Evolutionary conservation across 495 filamentous ascomycete genomes (phyloP), one percentile per base, ranked within the genome.

Genomic region (Astrothelium subdiscretum): DNA sequence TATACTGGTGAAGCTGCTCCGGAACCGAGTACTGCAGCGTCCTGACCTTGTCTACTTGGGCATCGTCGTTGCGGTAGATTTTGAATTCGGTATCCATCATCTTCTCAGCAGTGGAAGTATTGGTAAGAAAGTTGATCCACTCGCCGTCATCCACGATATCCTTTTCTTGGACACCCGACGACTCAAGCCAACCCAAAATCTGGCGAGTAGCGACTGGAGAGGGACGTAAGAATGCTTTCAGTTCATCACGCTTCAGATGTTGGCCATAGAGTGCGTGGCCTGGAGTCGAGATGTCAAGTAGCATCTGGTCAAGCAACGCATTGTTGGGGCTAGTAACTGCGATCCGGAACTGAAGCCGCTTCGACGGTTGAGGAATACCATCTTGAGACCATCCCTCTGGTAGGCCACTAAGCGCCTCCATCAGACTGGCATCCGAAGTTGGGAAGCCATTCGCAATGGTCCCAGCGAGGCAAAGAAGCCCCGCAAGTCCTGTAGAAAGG

Each of bases 11-110:
- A 27, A 90, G 69, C 5, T 77, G 69, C 59, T 81, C 77, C 0
- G 87, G 87, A 3, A 90, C 76, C 12, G 82, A 84, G 73, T 89
- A 88, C 44, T 77, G 67, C n/a, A 81, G 80, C 3, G 86, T 83
- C 12, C 86, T 78, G 31, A 73, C 63, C 63, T 69, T 73, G 48
- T 65, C 62, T 26, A 35, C 57, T n/a, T 42, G 26, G 18, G 52
- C 44, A 12, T 62, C 20, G 1, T 62, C 65, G 32, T 67, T 60
- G 3, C 22, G 65, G 63, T 73, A 75, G 15, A 67, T 64, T 22
- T 63, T 66, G 66, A 72, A 75, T 8, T 62, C 64, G n/a, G 73
- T 69, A 59, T 70, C 63, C 54, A 75, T 61, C 66, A 75, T 66
- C 62, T 65, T 64, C 62, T 75, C 71, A 20, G 71, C 73, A 1